A percentile compares a stretch with the other conserved stretches of the same genome.
These are phyloP conservation scores for Wickerhamomyces kurtzmanii DNA, from an alignment of 805 yeast genomes.

Conservation along the genomic window DNA sequence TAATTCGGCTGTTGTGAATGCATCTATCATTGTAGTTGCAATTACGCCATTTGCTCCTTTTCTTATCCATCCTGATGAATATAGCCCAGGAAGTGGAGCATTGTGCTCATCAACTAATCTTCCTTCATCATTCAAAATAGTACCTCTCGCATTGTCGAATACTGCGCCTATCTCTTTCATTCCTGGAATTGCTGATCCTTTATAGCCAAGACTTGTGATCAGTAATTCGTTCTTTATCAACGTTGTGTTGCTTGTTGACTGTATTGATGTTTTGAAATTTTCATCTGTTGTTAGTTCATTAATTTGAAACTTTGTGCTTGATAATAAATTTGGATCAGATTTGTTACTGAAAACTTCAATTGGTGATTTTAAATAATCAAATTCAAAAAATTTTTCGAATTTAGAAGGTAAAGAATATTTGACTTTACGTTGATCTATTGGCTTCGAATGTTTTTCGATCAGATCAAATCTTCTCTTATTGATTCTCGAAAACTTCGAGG, in stretches of 20 bases:
- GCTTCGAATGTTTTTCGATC: constrained; percentile 38
- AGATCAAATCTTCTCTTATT: constrained; percentile 59
- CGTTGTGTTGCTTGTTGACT: constrained; percentile 11
- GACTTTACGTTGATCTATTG: constrained; percentile 17
- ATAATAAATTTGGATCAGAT: constrained; percentile 25
- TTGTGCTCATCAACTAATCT: constrained; percentile 22
- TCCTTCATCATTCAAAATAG: constrained; percentile 36
- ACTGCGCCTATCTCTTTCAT: constrained; percentile 38
- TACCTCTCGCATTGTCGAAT: constrained; percentile 34
- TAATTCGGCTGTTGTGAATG: constrained; percentile 63
- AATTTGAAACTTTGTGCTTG: constrained; percentile 36
- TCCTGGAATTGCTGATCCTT: constrained; percentile 55
- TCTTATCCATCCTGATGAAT: constrained; percentile 87
- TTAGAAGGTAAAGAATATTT: constrained; percentile 10
- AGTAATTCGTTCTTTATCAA: constrained; percentile 46
- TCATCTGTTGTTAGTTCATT: constrained; percentile 34
- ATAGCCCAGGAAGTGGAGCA: constrained; percentile 36
- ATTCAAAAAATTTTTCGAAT: constrained; percentile 12
- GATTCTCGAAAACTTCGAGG: constrained; percentile 37
- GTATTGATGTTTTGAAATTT: constrained; percentile 17
- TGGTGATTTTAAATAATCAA: constrained; percentile 68
- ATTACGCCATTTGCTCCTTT: constrained; percentile 86
- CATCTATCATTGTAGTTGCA: constrained; percentile 80
- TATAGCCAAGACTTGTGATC: constrained; percentile 78
- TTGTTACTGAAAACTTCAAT: constrained; percentile 28